Percentiles rank a stretch among this genome's conserved stretches.
Conservation (phyloP, 2,329 filamentous ascomycete genomes). For the Gremmenia infestans region DNA sequence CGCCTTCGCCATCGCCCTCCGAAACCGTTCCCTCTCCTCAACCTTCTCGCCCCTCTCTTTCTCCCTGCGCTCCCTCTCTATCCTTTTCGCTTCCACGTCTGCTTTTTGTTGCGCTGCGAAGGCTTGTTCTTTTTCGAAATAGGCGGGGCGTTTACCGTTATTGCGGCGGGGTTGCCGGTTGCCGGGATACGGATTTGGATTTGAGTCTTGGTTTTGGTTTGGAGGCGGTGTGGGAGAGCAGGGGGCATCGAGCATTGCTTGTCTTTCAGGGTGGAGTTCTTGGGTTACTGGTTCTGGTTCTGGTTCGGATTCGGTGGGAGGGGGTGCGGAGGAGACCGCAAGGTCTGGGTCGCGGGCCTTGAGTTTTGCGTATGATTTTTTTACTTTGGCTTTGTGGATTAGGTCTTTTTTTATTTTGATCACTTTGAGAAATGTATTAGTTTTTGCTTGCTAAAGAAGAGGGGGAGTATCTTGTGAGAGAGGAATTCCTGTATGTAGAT, state of each 20-base stretch:
- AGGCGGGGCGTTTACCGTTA: constrained; percentile 21
- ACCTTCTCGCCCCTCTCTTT: constrained; percentile 52
- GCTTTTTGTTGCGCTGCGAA: constrained; percentile 45
- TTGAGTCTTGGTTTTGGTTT: constrained; percentile 1
- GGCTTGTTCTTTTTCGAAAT: constrained; percentile 34
- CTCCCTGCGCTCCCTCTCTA: constrained; percentile 47
- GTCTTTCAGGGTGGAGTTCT: constrained; percentile 56
- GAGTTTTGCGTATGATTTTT: constrained; percentile 86
- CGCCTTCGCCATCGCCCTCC: constrained; percentile 43
- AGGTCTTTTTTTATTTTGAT: constrained; percentile 85
- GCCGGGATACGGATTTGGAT: constrained; percentile 6
- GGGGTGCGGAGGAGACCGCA: constrained; percentile 15
- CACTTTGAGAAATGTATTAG: constrained; percentile 42
- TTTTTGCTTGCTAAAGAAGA: neutral
- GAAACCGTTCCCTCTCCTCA: constrained; percentile 48
- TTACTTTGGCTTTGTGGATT: constrained; percentile 89
- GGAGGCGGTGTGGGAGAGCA: constrained; percentile 12
- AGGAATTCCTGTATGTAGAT: neutral
- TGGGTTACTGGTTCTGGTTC: constrained; percentile 17
- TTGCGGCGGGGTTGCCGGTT: constrained; percentile 7
- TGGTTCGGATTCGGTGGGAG: constrained; percentile 9
- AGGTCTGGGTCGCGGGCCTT: constrained; percentile 47
- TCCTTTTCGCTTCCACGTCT: constrained; percentile 47
- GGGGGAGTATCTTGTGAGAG: neutral
- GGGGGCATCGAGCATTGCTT: constrained; percentile 51